Evolutionary conservation across 768 basidiomycete species (phyloP), one percentile per base, ranked within the genome.

Genomic region (Leccinum boreale): DNA sequence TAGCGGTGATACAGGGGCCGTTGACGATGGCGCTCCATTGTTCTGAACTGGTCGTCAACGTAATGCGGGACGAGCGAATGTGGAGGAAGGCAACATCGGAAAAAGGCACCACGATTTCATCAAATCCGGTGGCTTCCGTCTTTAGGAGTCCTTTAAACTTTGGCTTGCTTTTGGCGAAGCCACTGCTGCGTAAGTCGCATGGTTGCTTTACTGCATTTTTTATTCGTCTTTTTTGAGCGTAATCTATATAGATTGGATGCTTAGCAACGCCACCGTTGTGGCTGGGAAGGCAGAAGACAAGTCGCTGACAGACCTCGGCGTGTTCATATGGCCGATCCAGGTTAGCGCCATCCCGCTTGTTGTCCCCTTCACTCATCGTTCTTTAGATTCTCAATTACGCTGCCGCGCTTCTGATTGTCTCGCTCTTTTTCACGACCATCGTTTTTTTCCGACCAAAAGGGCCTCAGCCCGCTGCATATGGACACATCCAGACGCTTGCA

Each of bases 401-500:
- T 19, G 54, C 1, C 1, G 60, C 56, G 0, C 60, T 73, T 2
- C 52, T 63, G 26, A 26, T 70, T n/a, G 57, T 69, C 45, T 58
- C 69, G 3, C 35, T 72, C 21, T 23, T 55, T 11, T 49, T 73
- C 19, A 61, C 56, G 0, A 31, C 31, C 15, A 26, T 65, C 29
- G 64, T 60, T 4, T 31, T 64, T 24, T 35, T 36, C 28, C 61
- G 39, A 35, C 70, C 63, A 6, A 57, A 44, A 11, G 71, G 70
- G 5, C 63, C 64, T 0, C 73, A 75, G 33, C 73, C 68, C 0
- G 68, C 64, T 8, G 61, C 70, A 17, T 75, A 74, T 26, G 73
- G 73, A 3, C 69, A 74, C n/a, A 39, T 74, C 1, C 71, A 75
- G 51, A 74, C 70, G 17, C 63, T 75, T 23, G 73, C 67, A 3